Conservation (phyloP, 345 rosid genomes). For the Aquilaria sinensis region DNA sequence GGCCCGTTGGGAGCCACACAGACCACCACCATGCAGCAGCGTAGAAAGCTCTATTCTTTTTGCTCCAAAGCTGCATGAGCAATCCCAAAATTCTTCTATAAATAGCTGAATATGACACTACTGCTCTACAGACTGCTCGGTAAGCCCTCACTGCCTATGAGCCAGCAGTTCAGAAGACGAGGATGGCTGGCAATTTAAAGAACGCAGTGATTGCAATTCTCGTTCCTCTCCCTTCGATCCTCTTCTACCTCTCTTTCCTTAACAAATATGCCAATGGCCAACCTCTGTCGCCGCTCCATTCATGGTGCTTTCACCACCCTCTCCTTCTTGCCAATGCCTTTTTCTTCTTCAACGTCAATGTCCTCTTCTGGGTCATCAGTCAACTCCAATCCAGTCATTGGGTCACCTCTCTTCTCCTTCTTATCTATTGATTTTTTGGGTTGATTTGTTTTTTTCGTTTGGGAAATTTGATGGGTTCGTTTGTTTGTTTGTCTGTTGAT, state of each 20-base stretch:
- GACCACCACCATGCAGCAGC: no score
- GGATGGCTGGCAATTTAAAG: conserved; percentile 44
- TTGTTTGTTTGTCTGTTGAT: not conserved
- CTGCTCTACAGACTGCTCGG: no score
- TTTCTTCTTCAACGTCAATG: conserved; percentile 90
- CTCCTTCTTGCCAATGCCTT: conserved; percentile 66
- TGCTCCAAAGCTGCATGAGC: no score
- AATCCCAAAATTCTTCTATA: no score
- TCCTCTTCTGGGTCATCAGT: conserved; percentile 84
- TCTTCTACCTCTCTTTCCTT: conserved; percentile 62
- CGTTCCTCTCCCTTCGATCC: conserved; percentile 70
- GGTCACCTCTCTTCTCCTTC: conserved; percentile 29
- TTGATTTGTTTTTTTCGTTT: not conserved
- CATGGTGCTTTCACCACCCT: conserved; percentile 82
- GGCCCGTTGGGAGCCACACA: no score
- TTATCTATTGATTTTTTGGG: not conserved
- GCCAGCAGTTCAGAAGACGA: not conserved
- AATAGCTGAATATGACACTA: no score
- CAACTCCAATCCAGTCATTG: conserved; percentile 76
- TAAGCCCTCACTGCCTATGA: no score
- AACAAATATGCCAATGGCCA: conserved; percentile 19
- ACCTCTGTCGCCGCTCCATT: conserved; percentile 31
- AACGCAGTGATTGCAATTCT: conserved; percentile 60
- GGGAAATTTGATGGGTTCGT: not conserved
- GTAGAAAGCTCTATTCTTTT: no score